These are phyloP conservation scores for Plasmodium gaboni DNA, from an alignment of 169 alveolate genomes.

Conservation along the genomic window DNA sequence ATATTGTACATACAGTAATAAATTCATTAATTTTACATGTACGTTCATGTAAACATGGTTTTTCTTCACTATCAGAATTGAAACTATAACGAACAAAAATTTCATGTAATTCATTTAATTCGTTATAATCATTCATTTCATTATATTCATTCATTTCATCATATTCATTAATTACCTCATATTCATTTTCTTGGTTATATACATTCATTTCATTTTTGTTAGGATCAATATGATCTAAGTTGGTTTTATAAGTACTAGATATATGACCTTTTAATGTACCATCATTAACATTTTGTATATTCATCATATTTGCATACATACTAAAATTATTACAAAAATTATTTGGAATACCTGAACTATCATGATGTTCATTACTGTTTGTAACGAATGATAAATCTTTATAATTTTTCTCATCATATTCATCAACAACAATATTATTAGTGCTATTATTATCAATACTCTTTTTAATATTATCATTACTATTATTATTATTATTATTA, in stretches of 20 bases:
- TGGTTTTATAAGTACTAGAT: slow-evolving; percentile 27
- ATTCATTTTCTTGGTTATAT: too few relatives aligned
- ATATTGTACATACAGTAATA: slow-evolving; percentile 60
- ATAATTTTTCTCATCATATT: background rate
- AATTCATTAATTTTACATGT: slow-evolving; percentile 65
- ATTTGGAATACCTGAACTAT: background rate
- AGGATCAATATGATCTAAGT: slow-evolving; percentile 28
- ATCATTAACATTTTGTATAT: slow-evolving; percentile 24
- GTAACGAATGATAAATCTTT: slow-evolving; percentile 23
- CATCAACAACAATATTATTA: background rate
- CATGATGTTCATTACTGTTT: slow-evolving; percentile 13
- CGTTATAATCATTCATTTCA: too few relatives aligned
- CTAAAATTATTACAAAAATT: slow-evolving; percentile 42
- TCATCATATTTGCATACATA: slow-evolving; percentile 23
- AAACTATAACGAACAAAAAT: slow-evolving; percentile 35
- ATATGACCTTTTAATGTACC: slow-evolving; percentile 6
- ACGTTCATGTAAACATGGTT: slow-evolving; percentile 45
- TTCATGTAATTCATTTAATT: slow-evolving; percentile 7
- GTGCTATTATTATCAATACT: background rate
- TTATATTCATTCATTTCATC: too few relatives aligned
- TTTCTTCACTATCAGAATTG: slow-evolving; percentile 72
- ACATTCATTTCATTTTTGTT: slow-evolving; percentile 28
- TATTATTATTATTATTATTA: too few relatives aligned
- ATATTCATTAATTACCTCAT: too few relatives aligned
- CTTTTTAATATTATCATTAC: too few relatives aligned